Evolutionary conservation across 345 rosid genomes (phyloP).

Genomic region (Syzygium aqueum): DNA sequence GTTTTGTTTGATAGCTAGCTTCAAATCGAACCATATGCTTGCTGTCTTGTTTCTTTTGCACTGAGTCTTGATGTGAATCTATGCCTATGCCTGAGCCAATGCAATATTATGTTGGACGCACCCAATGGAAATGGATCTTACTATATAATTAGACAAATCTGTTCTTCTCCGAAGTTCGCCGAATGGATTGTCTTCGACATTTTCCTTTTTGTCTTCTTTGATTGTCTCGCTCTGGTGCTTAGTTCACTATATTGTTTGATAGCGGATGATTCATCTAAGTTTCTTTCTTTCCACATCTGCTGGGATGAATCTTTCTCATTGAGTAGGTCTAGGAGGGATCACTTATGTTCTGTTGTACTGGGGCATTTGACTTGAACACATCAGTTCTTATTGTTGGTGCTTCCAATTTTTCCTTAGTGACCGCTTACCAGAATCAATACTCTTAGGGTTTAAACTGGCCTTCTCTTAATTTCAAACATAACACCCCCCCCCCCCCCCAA

Average conservation of each 20-base stretch:
- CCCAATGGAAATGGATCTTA: too few relatives aligned
- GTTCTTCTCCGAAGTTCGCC: too few relatives aligned
- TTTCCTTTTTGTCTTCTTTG: background rate
- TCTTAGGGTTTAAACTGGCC: background rate
- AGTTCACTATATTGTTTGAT: background rate
- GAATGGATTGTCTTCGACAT: background rate
- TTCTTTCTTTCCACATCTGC: background rate
- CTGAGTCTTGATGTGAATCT: background rate
- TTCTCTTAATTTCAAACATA: background rate
- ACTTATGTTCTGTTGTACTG: background rate
- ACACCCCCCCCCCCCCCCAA: background rate
- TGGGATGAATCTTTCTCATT: background rate
- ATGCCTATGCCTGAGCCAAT: background rate
- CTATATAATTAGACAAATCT: too few relatives aligned
- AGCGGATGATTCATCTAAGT: background rate
- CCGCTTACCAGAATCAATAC: background rate
- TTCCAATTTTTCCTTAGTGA: background rate
- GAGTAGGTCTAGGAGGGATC: background rate
- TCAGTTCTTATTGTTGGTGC: background rate
- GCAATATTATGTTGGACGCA: background rate
- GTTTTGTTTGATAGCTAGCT: background rate
- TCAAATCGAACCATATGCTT: background rate
- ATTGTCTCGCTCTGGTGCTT: background rate
- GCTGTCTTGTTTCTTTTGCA: background rate
- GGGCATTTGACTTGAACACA: background rate